phyloP scores from a whole-genome alignment of 257 asterid genomes.

The Salvia miltiorrhiza region DNA sequence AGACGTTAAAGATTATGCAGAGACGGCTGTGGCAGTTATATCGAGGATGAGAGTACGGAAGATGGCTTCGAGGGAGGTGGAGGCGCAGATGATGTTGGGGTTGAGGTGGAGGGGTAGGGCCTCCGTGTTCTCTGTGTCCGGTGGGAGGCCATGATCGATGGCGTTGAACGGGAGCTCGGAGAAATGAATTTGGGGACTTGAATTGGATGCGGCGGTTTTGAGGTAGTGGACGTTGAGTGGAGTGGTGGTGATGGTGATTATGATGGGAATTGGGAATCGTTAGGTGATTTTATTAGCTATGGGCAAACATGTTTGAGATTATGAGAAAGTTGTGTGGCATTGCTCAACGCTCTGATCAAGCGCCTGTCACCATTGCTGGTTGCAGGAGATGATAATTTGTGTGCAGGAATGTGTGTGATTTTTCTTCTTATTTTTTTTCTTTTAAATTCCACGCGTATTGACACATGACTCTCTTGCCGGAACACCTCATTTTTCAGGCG shows the following conservation, averaged over 20 bases:
- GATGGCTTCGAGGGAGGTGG: constrained; percentile 40
- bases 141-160: constrained; percentile 62
- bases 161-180: constrained; percentile 53
- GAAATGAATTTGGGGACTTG: constrained; percentile 33
- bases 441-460: no score
- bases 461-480: no score
- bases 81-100: constrained; percentile 36
- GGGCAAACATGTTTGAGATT: no score
- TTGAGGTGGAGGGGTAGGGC: constrained; percentile 44
- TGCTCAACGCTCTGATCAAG: no score
- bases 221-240: constrained; percentile 55
- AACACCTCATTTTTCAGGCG: no score
- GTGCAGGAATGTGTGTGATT: no score
- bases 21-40: constrained; percentile 37
- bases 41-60: constrained; percentile 34
- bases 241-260: constrained; percentile 55
- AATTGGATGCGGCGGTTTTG: constrained; percentile 32
- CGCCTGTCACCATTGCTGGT: no score
- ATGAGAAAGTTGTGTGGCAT: no score
- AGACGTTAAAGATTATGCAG: constrained; percentile 76
- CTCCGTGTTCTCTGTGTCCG: constrained; percentile 74
- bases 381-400: no score
- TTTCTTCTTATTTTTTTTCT: no score
- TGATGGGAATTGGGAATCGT: constrained; percentile 33
- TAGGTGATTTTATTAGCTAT: constrained; percentile 42